Base-by-base conservation (phyloP, 2,329 filamentous ascomycete species). In the Didymella segeticola region DNA sequence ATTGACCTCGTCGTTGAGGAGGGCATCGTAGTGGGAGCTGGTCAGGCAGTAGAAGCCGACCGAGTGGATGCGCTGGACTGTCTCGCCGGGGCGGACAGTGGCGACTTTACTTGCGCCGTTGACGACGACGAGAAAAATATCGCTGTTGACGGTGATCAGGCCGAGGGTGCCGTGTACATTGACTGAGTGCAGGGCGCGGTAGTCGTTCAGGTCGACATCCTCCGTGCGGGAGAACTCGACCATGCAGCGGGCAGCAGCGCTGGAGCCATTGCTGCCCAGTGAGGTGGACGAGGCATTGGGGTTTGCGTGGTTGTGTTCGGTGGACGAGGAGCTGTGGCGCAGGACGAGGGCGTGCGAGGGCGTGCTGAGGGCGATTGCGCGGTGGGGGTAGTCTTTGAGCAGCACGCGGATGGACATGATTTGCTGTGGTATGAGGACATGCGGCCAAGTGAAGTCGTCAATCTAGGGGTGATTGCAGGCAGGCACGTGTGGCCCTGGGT, bases 31-130 rank as follows among this genome's bases (percentile, higher is more conserved):
- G 62, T 91, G 87, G 33, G 88, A 82, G 66, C 88, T 89, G 73
- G 91, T 98, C 56, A 99, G 79, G 70, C 95, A 98, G 78, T 96
- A 85, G 73, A 98, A 98, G 61, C 95, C 90, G 53, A 97, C 93
- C 17, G 84, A 86, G 56, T 87, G 83, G 66, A 98, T 98, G 73
- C 88, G 87, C 77, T 95, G 90, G 20, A 97, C 88, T 4, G 89
- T 93, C 80, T 98, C 93, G 39, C 91, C 91, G 0, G 92, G 92
- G 41, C 92, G 83, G 41, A 97, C 83, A 1, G 86, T 91, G 14
- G 93, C 93, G 5, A 93, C 91, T 57, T 88, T 86, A 17, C 85
- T 83, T 30, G 91, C 89, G 38, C 87, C 86, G 23, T 90, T 96
- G 47, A 98, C 90, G 52, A 97, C 89, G 57, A 92, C 95, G 14